Conservation (phyloP, 106 monocot genomes). For the Phalaenopsis equestris region DNA sequence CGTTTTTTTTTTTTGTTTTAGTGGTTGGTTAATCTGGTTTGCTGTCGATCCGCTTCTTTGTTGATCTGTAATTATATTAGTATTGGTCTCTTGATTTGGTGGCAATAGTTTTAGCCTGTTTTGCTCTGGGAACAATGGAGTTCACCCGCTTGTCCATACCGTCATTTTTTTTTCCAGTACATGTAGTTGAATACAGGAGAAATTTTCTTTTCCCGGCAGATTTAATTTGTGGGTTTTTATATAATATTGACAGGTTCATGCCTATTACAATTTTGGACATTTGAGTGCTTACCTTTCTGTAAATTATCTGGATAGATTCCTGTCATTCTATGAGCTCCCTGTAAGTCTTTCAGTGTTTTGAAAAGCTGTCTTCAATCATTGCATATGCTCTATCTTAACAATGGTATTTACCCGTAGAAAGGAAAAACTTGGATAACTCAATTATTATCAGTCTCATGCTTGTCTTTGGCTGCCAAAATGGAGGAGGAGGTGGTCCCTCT, state of each 20-base stretch:
- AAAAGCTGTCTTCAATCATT: not conserved
- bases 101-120: not conserved
- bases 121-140: not conserved
- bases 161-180: not conserved
- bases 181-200: not conserved
- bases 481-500: slow-evolving; percentile 67
- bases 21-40: not conserved
- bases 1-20: not conserved
- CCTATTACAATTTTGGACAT: slow-evolving; percentile 60
- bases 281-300: slow-evolving; percentile 60
- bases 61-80: too few relatives aligned
- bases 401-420: slow-evolving; percentile 25
- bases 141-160: not conserved
- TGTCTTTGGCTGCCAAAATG: slow-evolving; percentile 77
- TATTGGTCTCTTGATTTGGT: not conserved
- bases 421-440: slow-evolving; percentile 72
- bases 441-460: slow-evolving; percentile 66
- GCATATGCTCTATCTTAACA: not conserved
- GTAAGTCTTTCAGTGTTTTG: slow-evolving; percentile 30
- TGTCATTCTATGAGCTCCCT: slow-evolving; percentile 60
- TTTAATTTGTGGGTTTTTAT: not conserved
- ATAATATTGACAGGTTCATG: slow-evolving; percentile 51
- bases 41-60: not conserved
- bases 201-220: not conserved
- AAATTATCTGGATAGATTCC: slow-evolving; percentile 88